Conservation (phyloP, 129 eudicot species). For the Tanacetum coccineum region DNA sequence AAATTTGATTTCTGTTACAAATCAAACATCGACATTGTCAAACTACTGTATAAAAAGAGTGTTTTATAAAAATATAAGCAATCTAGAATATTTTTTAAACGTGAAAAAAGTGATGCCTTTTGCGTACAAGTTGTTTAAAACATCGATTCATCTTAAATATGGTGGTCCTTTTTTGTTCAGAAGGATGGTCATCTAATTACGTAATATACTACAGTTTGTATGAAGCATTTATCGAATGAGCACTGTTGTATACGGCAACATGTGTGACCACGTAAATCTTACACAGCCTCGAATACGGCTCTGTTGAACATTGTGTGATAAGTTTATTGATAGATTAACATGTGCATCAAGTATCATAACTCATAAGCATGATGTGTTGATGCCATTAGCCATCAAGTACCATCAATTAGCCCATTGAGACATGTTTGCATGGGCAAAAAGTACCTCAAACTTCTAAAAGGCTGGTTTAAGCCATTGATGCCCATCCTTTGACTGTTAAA, state of each 20-base stretch:
- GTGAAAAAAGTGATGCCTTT: not conserved
- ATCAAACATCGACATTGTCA: not conserved
- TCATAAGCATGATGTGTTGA: not conserved
- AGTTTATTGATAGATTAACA: no score
- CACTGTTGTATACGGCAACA: no score
- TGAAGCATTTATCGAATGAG: no score
- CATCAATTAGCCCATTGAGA: not conserved
- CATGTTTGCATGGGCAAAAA: constrained; percentile 30
- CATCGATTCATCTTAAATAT: no score
- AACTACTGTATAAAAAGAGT: not conserved
- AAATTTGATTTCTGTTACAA: not conserved
- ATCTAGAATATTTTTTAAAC: not conserved
- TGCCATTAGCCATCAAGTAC: not conserved
- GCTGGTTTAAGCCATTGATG: constrained; percentile 31
- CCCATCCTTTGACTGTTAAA: constrained; percentile 25
- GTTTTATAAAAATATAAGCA: not conserved
- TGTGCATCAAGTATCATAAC: no score
- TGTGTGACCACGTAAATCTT: no score
- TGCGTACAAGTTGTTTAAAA: no score
- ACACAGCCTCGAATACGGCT: no score
- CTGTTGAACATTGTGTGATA: no score
- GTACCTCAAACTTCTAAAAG: constrained; percentile 19
- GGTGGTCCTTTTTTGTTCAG: no score
- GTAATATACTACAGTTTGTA: no score
- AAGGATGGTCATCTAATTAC: no score